Percentiles rank a stretch among this genome's conserved stretches.
Evolutionary conservation across 306 rosid species (phyloP).

Genomic region (Acacia confusa): DNA sequence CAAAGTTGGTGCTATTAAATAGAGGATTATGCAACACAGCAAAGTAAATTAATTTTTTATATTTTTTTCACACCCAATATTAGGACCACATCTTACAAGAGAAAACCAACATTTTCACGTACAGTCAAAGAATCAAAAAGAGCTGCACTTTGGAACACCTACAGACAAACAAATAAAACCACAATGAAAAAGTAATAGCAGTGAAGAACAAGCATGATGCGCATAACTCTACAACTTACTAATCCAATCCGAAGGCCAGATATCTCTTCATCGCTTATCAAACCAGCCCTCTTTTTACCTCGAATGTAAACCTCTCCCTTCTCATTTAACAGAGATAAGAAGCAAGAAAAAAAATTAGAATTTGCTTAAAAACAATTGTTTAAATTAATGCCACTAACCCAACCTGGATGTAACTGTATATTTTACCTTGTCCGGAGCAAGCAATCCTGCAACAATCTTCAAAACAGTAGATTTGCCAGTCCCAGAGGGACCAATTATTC

Average conservation of each 20-base stretch:
- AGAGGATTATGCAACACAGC: conserved; percentile 9
- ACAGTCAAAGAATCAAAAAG: conserved; percentile 97
- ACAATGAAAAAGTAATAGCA: conserved; percentile 1
- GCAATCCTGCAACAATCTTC: conserved; percentile 94
- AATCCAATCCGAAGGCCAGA: conserved; percentile 93
- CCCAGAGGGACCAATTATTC: conserved; percentile 98
- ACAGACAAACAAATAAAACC: conserved; percentile 15
- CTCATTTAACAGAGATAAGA: conserved; percentile 26
- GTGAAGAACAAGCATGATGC: conserved; percentile 10
- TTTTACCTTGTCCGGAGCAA: conserved; percentile 81
- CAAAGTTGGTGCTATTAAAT: conserved; percentile 12
- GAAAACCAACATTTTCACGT: conserved; percentile 98
- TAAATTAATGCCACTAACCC: conserved; percentile 12
- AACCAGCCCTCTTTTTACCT: conserved; percentile 83
- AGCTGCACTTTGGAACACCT: conserved; percentile 99
- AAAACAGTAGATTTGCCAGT: conserved; percentile 93
- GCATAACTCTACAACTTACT: conserved; percentile 47
- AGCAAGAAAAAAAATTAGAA: conserved; percentile 13
- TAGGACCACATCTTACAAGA: conserved; percentile 66
- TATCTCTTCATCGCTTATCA: conserved; percentile 84
- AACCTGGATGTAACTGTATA: conserved; percentile 12
- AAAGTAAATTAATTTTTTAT: neutral
- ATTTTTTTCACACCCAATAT: neutral
- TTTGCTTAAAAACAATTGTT: neutral
- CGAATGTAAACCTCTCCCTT: conserved; percentile 95